Evolutionary conservation across 148 eudicot genomes (phyloP).

Genomic region (Linanthus parryae): DNA sequence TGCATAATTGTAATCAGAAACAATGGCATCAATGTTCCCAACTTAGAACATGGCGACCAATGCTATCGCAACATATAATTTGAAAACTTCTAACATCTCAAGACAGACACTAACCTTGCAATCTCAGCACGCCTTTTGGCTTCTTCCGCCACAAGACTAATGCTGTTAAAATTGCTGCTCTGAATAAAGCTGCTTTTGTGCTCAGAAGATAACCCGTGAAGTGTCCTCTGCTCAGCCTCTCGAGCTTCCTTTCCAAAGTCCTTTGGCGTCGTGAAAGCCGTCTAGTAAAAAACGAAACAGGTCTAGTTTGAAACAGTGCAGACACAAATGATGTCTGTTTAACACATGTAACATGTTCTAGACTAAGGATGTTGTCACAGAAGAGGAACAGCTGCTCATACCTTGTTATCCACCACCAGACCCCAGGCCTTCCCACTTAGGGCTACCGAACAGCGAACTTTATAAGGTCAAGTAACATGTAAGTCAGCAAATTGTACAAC

Average conservation of each 20-base stretch:
- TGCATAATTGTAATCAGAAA: no score
- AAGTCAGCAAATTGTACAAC: conserved; percentile 47
- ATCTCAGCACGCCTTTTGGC: conserved; percentile 56
- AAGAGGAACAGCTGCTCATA: no score
- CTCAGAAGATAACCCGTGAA: conserved; percentile 20
- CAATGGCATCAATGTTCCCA: no score
- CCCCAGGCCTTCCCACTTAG: conserved; percentile 54
- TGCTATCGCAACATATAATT: no score
- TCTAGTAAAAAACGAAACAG: conserved; percentile 25
- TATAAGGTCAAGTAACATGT: conserved; percentile 54
- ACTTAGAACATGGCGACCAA: no score
- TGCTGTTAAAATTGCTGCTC: conserved; percentile 30
- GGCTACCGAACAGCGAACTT: conserved; percentile 37
- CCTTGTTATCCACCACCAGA: conserved; percentile 33
- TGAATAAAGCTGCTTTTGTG: conserved; percentile 27
- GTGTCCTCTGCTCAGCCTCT: conserved; percentile 32
- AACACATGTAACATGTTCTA: no score
- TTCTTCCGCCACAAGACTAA: conserved; percentile 59
- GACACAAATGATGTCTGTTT: no score
- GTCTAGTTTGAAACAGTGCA: not conserved
- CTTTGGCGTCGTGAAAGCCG: conserved; percentile 34
- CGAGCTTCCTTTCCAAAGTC: conserved; percentile 44
- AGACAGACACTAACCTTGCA: conserved; percentile 35
- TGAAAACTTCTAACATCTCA: no score
- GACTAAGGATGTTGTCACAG: no score